Evolutionary conservation across 2,329 filamentous ascomycete species (phyloP).

Genomic region (Nakataea oryzae): DNA sequence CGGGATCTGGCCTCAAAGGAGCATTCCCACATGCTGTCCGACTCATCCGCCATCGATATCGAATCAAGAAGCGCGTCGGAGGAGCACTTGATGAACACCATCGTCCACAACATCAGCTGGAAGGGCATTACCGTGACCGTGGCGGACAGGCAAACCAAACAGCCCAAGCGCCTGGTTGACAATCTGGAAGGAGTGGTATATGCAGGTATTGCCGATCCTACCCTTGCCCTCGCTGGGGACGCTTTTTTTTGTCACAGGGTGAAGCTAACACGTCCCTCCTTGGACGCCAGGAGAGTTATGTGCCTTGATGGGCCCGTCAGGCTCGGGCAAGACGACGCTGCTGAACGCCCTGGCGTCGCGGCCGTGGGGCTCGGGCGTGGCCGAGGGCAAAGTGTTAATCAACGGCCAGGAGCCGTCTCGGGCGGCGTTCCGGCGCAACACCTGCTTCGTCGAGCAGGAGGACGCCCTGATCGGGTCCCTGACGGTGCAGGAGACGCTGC

Average conservation of each 20-base stretch:
- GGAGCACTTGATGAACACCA: conserved; percentile 50
- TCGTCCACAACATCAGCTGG: conserved; percentile 58
- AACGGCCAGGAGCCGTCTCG: conserved; percentile 49
- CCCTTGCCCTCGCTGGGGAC: not conserved
- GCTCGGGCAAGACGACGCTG: conserved; percentile 72
- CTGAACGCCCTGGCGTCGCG: conserved; percentile 63
- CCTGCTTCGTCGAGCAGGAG: conserved; percentile 78
- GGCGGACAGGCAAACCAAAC: conserved; percentile 59
- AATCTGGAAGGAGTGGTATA: conserved; percentile 53
- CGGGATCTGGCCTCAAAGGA: not conserved
- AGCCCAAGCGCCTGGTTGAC: conserved; percentile 51
- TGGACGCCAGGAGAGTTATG: conserved; percentile 50
- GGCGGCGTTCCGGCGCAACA: conserved; percentile 51
- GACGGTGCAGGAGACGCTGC: conserved; percentile 69
- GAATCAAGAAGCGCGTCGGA: conserved; percentile 20
- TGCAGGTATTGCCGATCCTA: conserved; percentile 32
- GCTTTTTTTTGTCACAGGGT: too few species aligned
- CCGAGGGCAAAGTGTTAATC: conserved; percentile 44
- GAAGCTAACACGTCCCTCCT: not conserved
- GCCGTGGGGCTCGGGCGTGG: conserved; percentile 41
- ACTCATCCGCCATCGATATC: conserved; percentile 12
- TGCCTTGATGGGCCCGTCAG: conserved; percentile 70
- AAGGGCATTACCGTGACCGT: conserved; percentile 57
- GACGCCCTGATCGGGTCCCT: conserved; percentile 74
- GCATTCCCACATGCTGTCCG: not conserved